These are phyloP conservation scores for Vanilla planifolia DNA, from an alignment of 106 monocot genomes.

Conservation along the genomic window DNA sequence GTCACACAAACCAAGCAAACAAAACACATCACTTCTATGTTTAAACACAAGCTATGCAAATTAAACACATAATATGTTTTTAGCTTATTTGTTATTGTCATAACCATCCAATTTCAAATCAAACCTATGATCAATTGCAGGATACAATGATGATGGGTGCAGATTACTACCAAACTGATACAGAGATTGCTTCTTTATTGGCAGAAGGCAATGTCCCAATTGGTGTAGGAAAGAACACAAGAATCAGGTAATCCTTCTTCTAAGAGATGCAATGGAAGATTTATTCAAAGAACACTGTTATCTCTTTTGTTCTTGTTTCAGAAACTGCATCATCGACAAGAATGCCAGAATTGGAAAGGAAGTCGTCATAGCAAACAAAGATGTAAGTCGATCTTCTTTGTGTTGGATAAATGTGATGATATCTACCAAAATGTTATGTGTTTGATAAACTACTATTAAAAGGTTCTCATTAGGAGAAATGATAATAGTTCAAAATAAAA, in stretches of 20 bases:
- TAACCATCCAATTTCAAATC: too few relatives aligned
- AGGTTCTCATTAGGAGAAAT: too few relatives aligned
- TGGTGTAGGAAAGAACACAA: conserved; percentile 89
- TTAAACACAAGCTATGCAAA: too few relatives aligned
- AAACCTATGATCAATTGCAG: conserved; percentile 32
- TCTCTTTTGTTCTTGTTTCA: conserved; percentile 15
- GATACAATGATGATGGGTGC: conserved; percentile 96
- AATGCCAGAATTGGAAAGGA: conserved; percentile 75
- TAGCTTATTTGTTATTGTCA: too few relatives aligned
- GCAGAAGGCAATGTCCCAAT: conserved; percentile 85
- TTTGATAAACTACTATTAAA: too few relatives aligned
- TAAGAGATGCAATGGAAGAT: not conserved
- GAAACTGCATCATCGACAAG: conserved; percentile 72
- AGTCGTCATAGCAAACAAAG: conserved; percentile 53
- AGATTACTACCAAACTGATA: conserved; percentile 86
- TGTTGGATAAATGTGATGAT: not conserved
- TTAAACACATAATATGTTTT: too few relatives aligned
- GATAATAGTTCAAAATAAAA: too few relatives aligned
- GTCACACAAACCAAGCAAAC: too few relatives aligned
- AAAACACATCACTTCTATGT: too few relatives aligned
- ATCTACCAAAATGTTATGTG: too few relatives aligned
- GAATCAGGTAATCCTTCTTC: conserved; percentile 43
- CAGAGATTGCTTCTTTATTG: conserved; percentile 49
- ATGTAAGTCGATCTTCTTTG: conserved; percentile 28
- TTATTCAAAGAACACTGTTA: not conserved